A percentile compares a stretch with the other conserved stretches of the same genome.
Evolutionary conservation across 257 asterid genomes (phyloP).

Genomic region (Nicotiana attenuata): DNA sequence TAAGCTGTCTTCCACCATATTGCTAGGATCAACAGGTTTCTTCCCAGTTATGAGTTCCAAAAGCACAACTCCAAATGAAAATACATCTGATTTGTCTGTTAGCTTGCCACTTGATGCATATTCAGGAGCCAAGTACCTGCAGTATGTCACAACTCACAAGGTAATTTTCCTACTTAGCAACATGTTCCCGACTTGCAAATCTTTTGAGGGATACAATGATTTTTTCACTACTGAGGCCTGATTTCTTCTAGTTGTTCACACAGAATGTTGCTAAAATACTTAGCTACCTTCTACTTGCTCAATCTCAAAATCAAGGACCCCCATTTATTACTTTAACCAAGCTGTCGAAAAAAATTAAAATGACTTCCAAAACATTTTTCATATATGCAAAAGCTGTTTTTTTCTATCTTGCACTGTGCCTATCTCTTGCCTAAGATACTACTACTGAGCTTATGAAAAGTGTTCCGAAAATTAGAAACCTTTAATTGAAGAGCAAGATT

Average conservation of each 20-base stretch:
- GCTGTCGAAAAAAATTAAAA: neutral
- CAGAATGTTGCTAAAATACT: neutral
- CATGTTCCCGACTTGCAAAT: neutral
- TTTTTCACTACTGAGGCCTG: neutral
- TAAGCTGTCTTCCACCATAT: conserved; percentile 77
- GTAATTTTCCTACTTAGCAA: neutral
- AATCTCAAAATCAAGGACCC: neutral
- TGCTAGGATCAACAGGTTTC: conserved; percentile 64
- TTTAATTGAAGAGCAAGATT: no score
- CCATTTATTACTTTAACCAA: neutral
- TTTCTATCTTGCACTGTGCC: neutral
- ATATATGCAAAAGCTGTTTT: neutral
- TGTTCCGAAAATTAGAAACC: neutral
- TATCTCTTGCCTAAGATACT: neutral
- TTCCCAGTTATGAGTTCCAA: conserved; percentile 83
- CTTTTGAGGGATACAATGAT: neutral
- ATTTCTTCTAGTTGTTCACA: neutral
- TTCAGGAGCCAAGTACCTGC: conserved; percentile 89
- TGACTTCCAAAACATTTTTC: neutral
- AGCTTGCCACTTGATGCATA: conserved; percentile 92
- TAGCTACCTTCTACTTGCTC: neutral
- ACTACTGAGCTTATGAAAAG: neutral
- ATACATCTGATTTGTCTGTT: conserved; percentile 81
- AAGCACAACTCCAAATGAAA: conserved; percentile 92
- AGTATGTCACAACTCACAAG: neutral